Percentiles rank a stretch among this genome's conserved stretches.
Conservation (phyloP, 164 flowering plant species). For the Macadamia integrifolia region DNA sequence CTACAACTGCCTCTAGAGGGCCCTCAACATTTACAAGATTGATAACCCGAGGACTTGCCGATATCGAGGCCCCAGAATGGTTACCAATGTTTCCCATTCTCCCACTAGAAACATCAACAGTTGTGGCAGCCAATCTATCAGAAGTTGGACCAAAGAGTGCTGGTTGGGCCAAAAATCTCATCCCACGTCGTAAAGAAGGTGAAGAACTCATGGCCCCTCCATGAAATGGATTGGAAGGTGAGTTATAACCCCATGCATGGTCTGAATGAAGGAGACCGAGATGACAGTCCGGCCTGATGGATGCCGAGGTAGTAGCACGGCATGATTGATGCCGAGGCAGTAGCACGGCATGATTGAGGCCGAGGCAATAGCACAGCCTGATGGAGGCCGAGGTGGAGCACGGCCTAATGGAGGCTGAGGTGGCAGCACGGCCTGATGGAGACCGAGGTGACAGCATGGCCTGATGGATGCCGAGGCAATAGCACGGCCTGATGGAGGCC, state of each 20-base stretch:
- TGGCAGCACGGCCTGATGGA: too few relatives aligned
- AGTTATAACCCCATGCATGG: neutral
- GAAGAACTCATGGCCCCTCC: conserved; percentile 15
- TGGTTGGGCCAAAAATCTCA: conserved; percentile 17
- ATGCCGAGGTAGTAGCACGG: too few relatives aligned
- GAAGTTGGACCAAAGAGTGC: conserved; percentile 13
- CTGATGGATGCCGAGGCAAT: too few relatives aligned
- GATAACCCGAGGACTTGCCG: conserved; percentile 11
- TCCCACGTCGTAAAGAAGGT: conserved; percentile 12
- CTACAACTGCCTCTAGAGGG: conserved; percentile 5
- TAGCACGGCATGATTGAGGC: too few relatives aligned
- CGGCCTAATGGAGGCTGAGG: too few relatives aligned
- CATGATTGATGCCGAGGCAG: too few relatives aligned
- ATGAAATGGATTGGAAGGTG: conserved; percentile 9
- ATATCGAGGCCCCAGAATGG: conserved; percentile 17
- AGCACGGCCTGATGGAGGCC: too few relatives aligned
- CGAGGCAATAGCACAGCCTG: too few relatives aligned
- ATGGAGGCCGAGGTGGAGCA: too few relatives aligned
- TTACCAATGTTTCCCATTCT: conserved; percentile 11
- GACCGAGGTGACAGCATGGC: too few relatives aligned
- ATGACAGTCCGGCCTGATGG: too few relatives aligned
- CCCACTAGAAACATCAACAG: conserved; percentile 16
- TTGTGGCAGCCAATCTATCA: conserved; percentile 22
- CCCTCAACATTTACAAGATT: conserved; percentile 11
- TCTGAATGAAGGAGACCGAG: too few relatives aligned